A percentile compares a stretch with the other conserved stretches of the same genome.
Evolutionary conservation across 495 filamentous ascomycete species (phyloP).

Genomic region (Thozetella sp.): DNA sequence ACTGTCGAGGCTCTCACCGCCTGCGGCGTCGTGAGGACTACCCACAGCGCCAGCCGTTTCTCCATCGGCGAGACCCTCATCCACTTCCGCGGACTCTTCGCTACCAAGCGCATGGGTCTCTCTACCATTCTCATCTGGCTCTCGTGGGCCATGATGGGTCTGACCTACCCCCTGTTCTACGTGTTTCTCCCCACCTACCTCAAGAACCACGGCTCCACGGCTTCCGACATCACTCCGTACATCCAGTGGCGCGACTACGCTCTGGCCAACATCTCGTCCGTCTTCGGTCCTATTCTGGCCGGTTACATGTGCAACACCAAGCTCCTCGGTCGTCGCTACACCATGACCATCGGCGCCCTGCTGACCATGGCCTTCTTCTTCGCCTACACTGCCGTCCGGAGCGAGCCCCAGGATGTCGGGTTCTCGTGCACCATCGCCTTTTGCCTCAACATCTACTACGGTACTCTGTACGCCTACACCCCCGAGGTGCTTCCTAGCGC

Average conservation of each 20-base stretch:
- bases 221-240: slow-evolving; percentile 42
- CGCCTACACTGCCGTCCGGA: slow-evolving; percentile 65
- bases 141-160: slow-evolving; percentile 69
- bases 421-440: slow-evolving; percentile 70
- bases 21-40: slow-evolving; percentile 42
- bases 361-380: slow-evolving; percentile 70
- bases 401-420: slow-evolving; percentile 58
- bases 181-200: slow-evolving; percentile 61
- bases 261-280: slow-evolving; percentile 63
- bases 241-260: slow-evolving; percentile 74
- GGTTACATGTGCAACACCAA: slow-evolving; percentile 62
- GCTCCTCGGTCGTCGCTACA: slow-evolving; percentile 62
- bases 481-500: slow-evolving; percentile 65
- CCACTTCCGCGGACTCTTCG: slow-evolving; percentile 66
- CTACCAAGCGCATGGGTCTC: slow-evolving; percentile 58
- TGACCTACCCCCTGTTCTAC: slow-evolving; percentile 71
- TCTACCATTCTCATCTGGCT: slow-evolving; percentile 69
- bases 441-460: slow-evolving; percentile 72
- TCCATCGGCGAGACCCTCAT: slow-evolving; percentile 50
- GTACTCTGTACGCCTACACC: slow-evolving; percentile 68
- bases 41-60: slow-evolving; percentile 41
- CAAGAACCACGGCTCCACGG: slow-evolving; percentile 28
- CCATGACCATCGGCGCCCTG: slow-evolving; percentile 66
- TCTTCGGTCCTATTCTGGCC: slow-evolving; percentile 67
- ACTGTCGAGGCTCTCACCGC: slow-evolving; percentile 61